These are phyloP conservation scores for Hsuehochloa calcarea DNA, from an alignment of 176 grass and related monocot genomes.

Conservation along the genomic window DNA sequence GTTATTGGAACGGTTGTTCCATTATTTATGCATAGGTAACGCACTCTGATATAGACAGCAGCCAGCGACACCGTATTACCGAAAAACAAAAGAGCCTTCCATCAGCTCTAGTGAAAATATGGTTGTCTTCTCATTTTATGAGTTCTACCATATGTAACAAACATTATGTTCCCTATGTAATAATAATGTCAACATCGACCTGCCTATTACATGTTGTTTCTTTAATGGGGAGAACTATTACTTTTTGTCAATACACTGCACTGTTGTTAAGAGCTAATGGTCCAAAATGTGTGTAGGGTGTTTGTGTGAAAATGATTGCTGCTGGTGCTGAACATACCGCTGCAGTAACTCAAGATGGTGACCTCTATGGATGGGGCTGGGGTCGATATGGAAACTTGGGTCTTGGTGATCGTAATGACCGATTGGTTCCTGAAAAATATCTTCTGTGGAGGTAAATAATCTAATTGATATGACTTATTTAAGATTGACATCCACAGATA, in stretches of 20 bases:
- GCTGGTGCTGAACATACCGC: slow-evolving; percentile 97
- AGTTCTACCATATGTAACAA: neutral
- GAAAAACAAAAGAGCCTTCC: neutral
- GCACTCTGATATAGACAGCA: slow-evolving; percentile 11
- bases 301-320: slow-evolving; percentile 95
- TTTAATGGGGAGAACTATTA: neutral
- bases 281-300: slow-evolving; percentile 51
- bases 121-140: neutral
- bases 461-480: neutral
- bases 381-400: slow-evolving; percentile 97
- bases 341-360: slow-evolving; percentile 93
- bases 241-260: neutral
- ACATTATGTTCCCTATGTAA: slow-evolving; percentile 1
- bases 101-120: neutral
- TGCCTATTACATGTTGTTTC: slow-evolving; percentile 1
- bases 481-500: slow-evolving; percentile 14
- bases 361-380: slow-evolving; percentile 99
- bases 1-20: neutral
- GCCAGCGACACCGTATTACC: neutral
- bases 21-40: neutral
- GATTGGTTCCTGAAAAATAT: slow-evolving; percentile 77
- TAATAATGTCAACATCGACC: slow-evolving; percentile 20
- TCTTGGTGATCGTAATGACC: slow-evolving; percentile 91
- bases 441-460: slow-evolving; percentile 62
- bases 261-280: slow-evolving; percentile 32